Conservation (phyloP, 2,329 filamentous ascomycete species). For the Fusarium scirpi region DNA sequence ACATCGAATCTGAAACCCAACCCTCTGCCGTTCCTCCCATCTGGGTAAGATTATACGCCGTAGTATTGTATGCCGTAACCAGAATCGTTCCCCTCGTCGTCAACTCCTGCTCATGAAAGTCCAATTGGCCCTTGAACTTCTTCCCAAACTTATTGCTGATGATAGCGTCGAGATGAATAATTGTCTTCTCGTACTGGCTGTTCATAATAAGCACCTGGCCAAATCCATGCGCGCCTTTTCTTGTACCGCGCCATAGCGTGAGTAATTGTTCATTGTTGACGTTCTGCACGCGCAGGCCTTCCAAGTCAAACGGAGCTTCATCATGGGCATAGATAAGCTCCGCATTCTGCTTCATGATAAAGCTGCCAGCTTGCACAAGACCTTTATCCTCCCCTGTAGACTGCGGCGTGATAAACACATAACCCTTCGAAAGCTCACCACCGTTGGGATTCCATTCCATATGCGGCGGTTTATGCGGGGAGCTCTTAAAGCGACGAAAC, state of each 20-base stretch:
- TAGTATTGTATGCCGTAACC: constrained; percentile 45
- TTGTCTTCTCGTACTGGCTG: constrained; percentile 43
- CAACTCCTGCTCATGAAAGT: constrained; percentile 44
- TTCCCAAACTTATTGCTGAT: constrained; percentile 7
- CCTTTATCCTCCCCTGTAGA: constrained; percentile 9
- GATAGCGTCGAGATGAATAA: constrained; percentile 19
- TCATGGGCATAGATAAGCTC: constrained; percentile 48
- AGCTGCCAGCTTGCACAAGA: constrained; percentile 23
- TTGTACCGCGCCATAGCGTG: constrained; percentile 48
- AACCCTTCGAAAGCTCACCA: constrained; percentile 41
- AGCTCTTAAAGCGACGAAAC: constrained; percentile 43
- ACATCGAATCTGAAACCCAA: constrained; percentile 49
- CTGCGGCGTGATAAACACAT: constrained; percentile 46
- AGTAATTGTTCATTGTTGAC: constrained; percentile 49
- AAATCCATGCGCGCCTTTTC: constrained; percentile 47
- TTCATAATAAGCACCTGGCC: constrained; percentile 50
- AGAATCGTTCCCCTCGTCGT: constrained; percentile 41
- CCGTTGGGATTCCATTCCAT: constrained; percentile 34
- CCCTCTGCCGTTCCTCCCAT: constrained; percentile 37
- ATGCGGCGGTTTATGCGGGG: constrained; percentile 41
- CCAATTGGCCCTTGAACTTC: constrained; percentile 17
- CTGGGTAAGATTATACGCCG: constrained; percentile 20
- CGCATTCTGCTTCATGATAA: constrained; percentile 46
- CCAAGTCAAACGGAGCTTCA: constrained; percentile 25
- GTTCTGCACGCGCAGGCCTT: constrained; percentile 46